Conservation (phyloP, 495 filamentous ascomycete species). For the Cenococcum geophilum region DNA sequence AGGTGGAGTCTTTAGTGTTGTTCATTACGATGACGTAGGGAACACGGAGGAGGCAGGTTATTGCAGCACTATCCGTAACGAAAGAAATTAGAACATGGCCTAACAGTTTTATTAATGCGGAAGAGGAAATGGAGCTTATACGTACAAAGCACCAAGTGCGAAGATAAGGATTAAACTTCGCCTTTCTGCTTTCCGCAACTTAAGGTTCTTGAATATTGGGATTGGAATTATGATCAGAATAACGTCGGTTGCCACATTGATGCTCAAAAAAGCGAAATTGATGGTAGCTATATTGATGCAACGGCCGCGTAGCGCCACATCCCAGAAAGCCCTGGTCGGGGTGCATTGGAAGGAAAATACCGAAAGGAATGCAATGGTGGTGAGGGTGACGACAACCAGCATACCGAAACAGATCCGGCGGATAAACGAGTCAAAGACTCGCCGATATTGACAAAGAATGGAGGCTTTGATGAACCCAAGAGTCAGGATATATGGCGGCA, state of each 20-base stretch:
- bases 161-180: constrained; percentile 1
- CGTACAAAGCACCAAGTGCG: neutral
- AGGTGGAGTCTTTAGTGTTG: neutral
- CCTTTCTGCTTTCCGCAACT: neutral
- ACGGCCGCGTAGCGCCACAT: neutral
- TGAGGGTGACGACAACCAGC: neutral
- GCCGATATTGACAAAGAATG: neutral
- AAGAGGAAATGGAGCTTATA: no score
- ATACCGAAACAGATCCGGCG: neutral
- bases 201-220: neutral
- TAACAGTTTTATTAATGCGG: no score
- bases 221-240: neutral
- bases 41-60: neutral
- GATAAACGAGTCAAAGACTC: neutral
- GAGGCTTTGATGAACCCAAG: neutral
- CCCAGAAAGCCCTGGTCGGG: neutral
- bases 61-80: neutral
- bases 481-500: neutral
- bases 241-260: neutral
- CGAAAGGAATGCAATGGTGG: neutral
- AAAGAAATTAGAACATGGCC: no score
- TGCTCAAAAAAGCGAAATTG: neutral
- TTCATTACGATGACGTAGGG: neutral
- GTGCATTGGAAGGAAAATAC: neutral
- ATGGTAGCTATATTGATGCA: neutral